phyloP scores from a whole-genome alignment of 352 stramenopile species.

The Thalassiosira ordinaria region DNA sequence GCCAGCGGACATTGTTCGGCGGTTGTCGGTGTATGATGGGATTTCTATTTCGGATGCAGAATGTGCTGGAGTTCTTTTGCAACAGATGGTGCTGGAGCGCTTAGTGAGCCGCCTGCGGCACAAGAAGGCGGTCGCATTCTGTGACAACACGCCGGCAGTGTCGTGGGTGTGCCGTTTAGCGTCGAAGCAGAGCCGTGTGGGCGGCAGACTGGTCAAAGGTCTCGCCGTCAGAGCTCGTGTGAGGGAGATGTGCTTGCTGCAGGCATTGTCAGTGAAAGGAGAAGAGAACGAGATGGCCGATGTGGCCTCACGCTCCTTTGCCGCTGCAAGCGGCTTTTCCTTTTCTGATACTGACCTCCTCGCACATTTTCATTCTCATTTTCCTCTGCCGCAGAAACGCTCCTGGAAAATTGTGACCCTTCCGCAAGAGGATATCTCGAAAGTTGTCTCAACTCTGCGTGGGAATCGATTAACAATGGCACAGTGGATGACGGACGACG shows the following conservation, averaged over 20 bases:
- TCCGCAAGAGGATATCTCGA: constrained; percentile 5
- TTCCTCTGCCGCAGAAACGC: constrained; percentile 21
- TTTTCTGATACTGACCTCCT: constrained; percentile 18
- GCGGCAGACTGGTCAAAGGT: not conserved
- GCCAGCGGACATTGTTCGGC: constrained; percentile 17
- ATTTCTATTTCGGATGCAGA: constrained; percentile 24
- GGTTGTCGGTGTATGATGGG: constrained; percentile 3
- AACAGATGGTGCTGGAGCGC: constrained; percentile 10
- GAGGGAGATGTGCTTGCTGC: not conserved
- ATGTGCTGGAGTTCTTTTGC: constrained; percentile 4
- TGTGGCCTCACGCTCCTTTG: constrained; percentile 10
- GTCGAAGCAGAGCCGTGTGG: constrained; percentile 4
- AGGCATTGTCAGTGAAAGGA: not conserved
- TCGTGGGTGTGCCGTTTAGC: constrained; percentile 6
- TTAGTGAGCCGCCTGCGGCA: not conserved
- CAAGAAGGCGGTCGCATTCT: constrained; percentile 6
- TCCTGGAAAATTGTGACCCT: constrained; percentile 32
- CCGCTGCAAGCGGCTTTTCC: not conserved
- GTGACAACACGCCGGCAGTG: constrained; percentile 19
- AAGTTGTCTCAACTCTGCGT: constrained; percentile 15
- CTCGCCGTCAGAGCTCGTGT: not conserved
- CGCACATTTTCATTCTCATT: constrained; percentile 14
- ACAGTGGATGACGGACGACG: constrained; percentile 25
- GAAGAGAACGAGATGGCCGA: constrained; percentile 18
- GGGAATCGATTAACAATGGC: constrained; percentile 20